Conservation (phyloP, 2,329 filamentous ascomycete species). For the Exophiala dermatitidis region DNA sequence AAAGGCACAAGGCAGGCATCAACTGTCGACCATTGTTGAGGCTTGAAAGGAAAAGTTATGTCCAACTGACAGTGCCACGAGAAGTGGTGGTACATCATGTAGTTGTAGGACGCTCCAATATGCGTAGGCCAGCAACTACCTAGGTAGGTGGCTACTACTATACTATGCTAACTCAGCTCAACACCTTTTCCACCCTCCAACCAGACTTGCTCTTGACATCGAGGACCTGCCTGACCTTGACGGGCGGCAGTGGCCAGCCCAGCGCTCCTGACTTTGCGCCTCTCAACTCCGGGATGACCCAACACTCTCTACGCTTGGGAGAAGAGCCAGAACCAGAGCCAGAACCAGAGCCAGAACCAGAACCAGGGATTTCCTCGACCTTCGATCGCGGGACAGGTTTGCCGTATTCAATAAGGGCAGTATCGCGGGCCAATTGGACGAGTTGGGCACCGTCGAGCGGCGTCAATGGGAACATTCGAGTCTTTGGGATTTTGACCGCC, state of each 20-base stretch:
- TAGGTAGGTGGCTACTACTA: background rate
- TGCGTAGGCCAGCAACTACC: background rate
- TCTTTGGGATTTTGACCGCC: slow-evolving; percentile 49
- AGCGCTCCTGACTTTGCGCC: slow-evolving; percentile 43
- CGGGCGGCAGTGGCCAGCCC: slow-evolving; percentile 80
- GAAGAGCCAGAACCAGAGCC: slow-evolving; percentile 7
- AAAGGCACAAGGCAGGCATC: too few species aligned
- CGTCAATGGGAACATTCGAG: slow-evolving; percentile 81
- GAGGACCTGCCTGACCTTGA: slow-evolving; percentile 74
- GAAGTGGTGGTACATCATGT: too few species aligned
- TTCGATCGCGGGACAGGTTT: slow-evolving; percentile 91
- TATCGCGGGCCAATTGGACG: slow-evolving; percentile 71
- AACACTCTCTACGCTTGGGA: slow-evolving; percentile 61
- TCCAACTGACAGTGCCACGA: too few species aligned
- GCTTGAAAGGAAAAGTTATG: too few species aligned
- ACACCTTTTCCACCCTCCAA: slow-evolving; percentile 26
- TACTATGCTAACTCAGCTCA: slow-evolving; percentile 8
- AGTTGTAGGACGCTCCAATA: too few species aligned
- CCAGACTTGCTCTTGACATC: slow-evolving; percentile 61
- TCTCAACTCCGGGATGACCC: slow-evolving; percentile 67
- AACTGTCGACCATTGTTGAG: too few species aligned
- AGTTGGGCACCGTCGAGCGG: slow-evolving; percentile 70
- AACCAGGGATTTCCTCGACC: slow-evolving; percentile 47
- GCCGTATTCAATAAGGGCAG: slow-evolving; percentile 72
- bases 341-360: too few species aligned